phyloP scores from a whole-genome alignment of 192 early-diverging fungal genomes.

The Rhizoclosmatium globosum region DNA sequence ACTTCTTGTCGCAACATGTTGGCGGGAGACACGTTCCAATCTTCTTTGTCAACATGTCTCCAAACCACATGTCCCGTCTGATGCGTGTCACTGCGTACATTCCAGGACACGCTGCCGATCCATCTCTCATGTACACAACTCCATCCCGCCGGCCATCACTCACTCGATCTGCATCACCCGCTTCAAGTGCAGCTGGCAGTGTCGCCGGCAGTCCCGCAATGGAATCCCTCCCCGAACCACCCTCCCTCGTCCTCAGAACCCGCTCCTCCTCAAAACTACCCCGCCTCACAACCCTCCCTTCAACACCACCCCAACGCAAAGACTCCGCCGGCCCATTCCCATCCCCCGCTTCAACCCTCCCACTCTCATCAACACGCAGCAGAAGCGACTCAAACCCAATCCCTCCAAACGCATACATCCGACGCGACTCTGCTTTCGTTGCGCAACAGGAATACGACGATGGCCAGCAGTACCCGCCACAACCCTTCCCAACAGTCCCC shows the following conservation, averaged over 20 bases:
- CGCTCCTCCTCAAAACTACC: too few species aligned
- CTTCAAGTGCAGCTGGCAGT: too few species aligned
- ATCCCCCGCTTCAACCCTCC: not conserved
- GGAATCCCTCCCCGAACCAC: not conserved
- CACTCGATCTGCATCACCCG: not conserved
- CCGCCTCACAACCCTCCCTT: too few species aligned
- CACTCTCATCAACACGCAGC: not conserved
- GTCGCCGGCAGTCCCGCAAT: not conserved
- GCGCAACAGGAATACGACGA: too few species aligned
- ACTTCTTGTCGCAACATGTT: not conserved
- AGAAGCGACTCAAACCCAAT: too few species aligned
- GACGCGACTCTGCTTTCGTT: too few species aligned
- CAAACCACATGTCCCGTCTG: not conserved
- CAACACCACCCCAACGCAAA: too few species aligned
- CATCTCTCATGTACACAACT: not conserved
- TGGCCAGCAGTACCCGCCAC: too few species aligned
- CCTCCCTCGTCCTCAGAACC: too few species aligned
- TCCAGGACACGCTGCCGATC: not conserved
- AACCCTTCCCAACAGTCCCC: too few species aligned
- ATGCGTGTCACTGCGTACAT: not conserved
- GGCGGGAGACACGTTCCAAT: not conserved
- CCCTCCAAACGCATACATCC: too few species aligned
- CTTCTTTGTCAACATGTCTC: not conserved
- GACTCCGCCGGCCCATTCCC: not conserved
- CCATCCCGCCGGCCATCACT: not conserved